Conservation (phyloP, 2,329 filamentous ascomycete species). For the Metarhizium guizhouense region DNA sequence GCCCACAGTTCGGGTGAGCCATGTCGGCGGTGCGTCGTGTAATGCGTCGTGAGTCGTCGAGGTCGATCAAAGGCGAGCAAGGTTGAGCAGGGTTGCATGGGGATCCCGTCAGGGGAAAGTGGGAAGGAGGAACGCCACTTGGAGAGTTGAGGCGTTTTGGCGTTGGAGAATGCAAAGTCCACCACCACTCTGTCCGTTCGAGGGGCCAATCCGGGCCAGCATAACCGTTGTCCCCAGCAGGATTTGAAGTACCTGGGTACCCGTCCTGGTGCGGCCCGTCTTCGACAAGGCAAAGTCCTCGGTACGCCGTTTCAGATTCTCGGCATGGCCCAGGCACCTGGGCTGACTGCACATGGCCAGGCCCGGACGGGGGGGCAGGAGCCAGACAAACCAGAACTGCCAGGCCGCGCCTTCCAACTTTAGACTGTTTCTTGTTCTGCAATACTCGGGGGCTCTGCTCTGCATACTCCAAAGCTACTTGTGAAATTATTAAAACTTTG, state of each 20-base stretch:
- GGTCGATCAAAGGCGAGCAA: not conserved
- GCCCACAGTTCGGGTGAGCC: not conserved
- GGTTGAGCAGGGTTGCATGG: not conserved
- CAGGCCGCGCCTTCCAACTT: too few species aligned
- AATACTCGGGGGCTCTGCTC: too few species aligned
- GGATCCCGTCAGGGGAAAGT: constrained; percentile 3
- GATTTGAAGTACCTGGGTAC: not conserved
- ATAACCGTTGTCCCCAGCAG: not conserved
- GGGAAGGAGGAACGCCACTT: not conserved
- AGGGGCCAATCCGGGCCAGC: too few species aligned
- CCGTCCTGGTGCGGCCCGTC: not conserved
- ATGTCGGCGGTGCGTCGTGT: not conserved
- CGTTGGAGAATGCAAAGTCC: not conserved
- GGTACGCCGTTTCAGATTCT: constrained; percentile 5
- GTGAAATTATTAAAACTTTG: not conserved
- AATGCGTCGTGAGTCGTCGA: not conserved
- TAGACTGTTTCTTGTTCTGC: too few species aligned
- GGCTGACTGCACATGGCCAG: not conserved
- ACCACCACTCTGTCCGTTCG: too few species aligned
- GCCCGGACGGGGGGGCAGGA: not conserved
- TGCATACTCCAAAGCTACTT: not conserved
- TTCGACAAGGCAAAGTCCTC: not conserved
- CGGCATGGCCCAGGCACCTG: not conserved
- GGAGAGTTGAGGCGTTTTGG: not conserved
- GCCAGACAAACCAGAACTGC: not conserved